These are phyloP conservation scores for Tricladium varicosporioides DNA, from an alignment of 2,329 filamentous ascomycete species.

Conservation along the genomic window DNA sequence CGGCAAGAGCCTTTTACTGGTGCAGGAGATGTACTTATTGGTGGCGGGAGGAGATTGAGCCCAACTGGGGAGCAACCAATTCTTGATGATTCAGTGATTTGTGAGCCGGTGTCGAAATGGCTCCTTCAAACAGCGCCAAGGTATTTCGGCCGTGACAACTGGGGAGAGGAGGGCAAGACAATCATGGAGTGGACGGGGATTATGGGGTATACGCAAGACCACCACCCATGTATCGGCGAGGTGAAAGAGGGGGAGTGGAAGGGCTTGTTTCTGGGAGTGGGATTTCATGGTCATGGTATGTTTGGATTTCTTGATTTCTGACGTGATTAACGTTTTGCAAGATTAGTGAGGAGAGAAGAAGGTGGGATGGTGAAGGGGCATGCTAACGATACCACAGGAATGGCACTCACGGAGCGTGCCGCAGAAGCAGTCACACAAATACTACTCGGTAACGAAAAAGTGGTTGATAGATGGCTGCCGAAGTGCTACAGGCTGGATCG, in stretches of 20 bases:
- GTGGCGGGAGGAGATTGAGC: slow-evolving; percentile 11
- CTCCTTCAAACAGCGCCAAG: slow-evolving; percentile 24
- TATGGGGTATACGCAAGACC: slow-evolving; percentile 54
- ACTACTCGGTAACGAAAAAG: slow-evolving; percentile 15
- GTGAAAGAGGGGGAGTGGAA: slow-evolving; percentile 40
- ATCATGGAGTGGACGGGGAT: slow-evolving; percentile 52
- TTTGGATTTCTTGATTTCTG: not conserved
- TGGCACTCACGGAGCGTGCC: slow-evolving; percentile 20
- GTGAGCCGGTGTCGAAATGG: slow-evolving; percentile 22
- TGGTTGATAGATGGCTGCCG: slow-evolving; percentile 22
- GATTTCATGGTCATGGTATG: slow-evolving; percentile 26
- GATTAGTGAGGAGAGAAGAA: not conserved
- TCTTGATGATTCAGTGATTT: slow-evolving; percentile 29
- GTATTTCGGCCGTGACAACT: slow-evolving; percentile 37
- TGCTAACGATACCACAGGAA: slow-evolving; percentile 8
- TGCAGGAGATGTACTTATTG: slow-evolving; percentile 31
- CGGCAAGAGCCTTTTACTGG: slow-evolving; percentile 12
- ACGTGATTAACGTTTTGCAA: not conserved
- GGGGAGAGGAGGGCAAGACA: slow-evolving; percentile 47
- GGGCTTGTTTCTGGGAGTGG: slow-evolving; percentile 29
- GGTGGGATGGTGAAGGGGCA: no score
- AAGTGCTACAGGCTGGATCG: slow-evolving; percentile 8
- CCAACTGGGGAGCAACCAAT: slow-evolving; percentile 24
- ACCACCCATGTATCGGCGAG: slow-evolving; percentile 49
- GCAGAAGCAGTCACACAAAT: slow-evolving; percentile 22